Evolutionary conservation across 306 rosid genomes (phyloP).

Genomic region (Sicyos edulis): DNA sequence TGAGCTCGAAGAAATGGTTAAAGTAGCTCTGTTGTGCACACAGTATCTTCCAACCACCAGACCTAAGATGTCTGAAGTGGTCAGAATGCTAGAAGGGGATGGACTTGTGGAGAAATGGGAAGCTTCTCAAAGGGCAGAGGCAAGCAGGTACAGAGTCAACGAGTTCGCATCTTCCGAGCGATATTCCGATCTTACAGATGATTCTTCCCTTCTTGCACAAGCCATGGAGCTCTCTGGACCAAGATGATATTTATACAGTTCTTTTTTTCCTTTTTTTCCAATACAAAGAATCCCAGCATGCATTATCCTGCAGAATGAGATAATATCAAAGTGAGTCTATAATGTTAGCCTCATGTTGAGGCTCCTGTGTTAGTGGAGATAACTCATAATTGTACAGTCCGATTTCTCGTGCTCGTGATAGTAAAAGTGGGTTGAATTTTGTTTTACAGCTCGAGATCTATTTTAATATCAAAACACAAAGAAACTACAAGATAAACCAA

Average conservation of each 20-base stretch:
- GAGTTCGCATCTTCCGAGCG: constrained; percentile 70
- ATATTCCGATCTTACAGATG: constrained; percentile 93
- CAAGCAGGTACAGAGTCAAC: constrained; percentile 63
- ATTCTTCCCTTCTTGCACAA: constrained; percentile 89
- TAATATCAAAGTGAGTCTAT: constrained; percentile 21
- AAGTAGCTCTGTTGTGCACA: constrained; percentile 80
- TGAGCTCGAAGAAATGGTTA: constrained; percentile 84
- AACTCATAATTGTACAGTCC: constrained; percentile 40
- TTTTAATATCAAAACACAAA: no score
- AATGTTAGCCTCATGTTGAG: constrained; percentile 31
- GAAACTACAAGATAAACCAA: no score
- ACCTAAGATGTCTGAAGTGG: constrained; percentile 96
- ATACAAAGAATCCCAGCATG: constrained; percentile 13
- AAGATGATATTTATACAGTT: constrained; percentile 43
- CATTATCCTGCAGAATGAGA: not conserved
- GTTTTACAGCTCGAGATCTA: no score
- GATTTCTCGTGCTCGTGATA: constrained; percentile 29
- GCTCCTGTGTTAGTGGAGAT: constrained; percentile 25
- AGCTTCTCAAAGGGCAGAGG: constrained; percentile 76
- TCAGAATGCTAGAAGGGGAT: constrained; percentile 96
- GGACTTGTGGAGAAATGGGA: constrained; percentile 99
- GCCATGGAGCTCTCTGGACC: constrained; percentile 99
- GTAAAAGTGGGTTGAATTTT: constrained; percentile 36
- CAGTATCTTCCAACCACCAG: constrained; percentile 73
- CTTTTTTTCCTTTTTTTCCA: not conserved